Conservation (phyloP, 1,284 basidiomycete genomes). For the Tilletia horrida region DNA sequence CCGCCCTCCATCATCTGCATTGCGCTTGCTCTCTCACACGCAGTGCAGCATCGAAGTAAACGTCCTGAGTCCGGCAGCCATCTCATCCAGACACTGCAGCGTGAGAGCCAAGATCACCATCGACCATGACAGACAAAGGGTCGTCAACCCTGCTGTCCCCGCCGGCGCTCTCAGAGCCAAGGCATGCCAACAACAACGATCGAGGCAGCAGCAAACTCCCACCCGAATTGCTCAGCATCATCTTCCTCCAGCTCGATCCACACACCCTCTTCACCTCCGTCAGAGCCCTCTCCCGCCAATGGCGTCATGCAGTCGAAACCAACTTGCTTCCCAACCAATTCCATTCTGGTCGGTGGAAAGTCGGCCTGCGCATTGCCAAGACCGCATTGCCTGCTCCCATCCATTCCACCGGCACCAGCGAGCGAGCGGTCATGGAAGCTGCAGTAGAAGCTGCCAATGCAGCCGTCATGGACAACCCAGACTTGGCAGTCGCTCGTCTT, state of each 20-base stretch:
- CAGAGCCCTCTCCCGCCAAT: slow-evolving; percentile 35
- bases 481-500: not conserved
- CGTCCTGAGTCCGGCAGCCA: too few species aligned
- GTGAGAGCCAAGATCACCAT: too few species aligned
- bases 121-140: too few species aligned
- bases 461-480: slow-evolving; percentile 5
- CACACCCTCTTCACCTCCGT: slow-evolving; percentile 44
- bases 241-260: slow-evolving; percentile 47
- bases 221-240: slow-evolving; percentile 41
- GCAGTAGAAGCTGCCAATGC: slow-evolving; percentile 2
- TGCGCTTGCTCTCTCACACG: too few species aligned
- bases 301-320: slow-evolving; percentile 40
- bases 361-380: slow-evolving; percentile 34
- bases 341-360: slow-evolving; percentile 24
- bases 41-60: too few species aligned
- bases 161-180: too few species aligned
- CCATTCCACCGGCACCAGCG: not conserved
- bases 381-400: not conserved
- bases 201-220: slow-evolving; percentile 30
- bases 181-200: too few species aligned
- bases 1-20: too few species aligned
- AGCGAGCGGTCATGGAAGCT: slow-evolving; percentile 15
- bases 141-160: too few species aligned
- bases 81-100: too few species aligned
- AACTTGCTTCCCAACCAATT: slow-evolving; percentile 38